These are phyloP conservation scores for Ciborinia camelliae DNA, from an alignment of 2,329 filamentous ascomycete species.

Conservation along the genomic window DNA sequence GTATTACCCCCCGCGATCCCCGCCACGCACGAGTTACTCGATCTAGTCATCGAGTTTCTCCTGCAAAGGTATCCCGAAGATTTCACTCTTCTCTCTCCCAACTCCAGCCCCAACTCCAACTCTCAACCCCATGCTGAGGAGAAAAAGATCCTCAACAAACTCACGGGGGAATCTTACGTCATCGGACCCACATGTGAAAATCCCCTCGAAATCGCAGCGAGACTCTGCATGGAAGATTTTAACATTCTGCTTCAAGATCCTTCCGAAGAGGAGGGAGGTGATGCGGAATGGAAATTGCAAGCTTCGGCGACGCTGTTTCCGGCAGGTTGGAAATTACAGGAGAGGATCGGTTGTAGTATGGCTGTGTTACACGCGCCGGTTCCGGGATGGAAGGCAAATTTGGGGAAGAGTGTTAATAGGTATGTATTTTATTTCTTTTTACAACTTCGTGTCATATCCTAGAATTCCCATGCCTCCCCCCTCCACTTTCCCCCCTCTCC, in stretches of 20 bases:
- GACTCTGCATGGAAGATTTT: slow-evolving; percentile 51
- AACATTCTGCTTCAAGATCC: slow-evolving; percentile 45
- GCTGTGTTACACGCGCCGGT: slow-evolving; percentile 47
- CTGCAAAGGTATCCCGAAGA: slow-evolving; percentile 43
- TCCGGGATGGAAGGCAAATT: slow-evolving; percentile 48
- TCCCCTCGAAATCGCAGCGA: slow-evolving; percentile 49
- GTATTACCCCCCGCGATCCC: slow-evolving; percentile 43
- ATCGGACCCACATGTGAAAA: slow-evolving; percentile 40
- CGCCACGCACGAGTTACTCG: slow-evolving; percentile 47
- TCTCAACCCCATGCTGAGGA: not conserved
- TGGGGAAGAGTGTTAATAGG: slow-evolving; percentile 44
- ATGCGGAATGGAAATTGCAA: slow-evolving; percentile 47
- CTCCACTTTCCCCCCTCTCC: too few relatives aligned
- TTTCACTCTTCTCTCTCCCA: slow-evolving; percentile 40
- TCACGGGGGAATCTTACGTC: slow-evolving; percentile 44
- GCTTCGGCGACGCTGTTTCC: slow-evolving; percentile 53
- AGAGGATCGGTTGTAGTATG: slow-evolving; percentile 49
- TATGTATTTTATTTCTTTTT: too few relatives aligned
- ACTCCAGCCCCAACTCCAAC: too few relatives aligned
- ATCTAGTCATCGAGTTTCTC: slow-evolving; percentile 46
- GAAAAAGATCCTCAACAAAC: slow-evolving; percentile 40
- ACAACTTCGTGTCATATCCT: too few relatives aligned
- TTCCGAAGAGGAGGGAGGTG: too few relatives aligned
- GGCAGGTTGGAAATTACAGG: slow-evolving; percentile 48
- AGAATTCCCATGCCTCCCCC: too few relatives aligned